phyloP scores from a whole-genome alignment of 345 rosid genomes.

The Geranium rotundifolium region DNA sequence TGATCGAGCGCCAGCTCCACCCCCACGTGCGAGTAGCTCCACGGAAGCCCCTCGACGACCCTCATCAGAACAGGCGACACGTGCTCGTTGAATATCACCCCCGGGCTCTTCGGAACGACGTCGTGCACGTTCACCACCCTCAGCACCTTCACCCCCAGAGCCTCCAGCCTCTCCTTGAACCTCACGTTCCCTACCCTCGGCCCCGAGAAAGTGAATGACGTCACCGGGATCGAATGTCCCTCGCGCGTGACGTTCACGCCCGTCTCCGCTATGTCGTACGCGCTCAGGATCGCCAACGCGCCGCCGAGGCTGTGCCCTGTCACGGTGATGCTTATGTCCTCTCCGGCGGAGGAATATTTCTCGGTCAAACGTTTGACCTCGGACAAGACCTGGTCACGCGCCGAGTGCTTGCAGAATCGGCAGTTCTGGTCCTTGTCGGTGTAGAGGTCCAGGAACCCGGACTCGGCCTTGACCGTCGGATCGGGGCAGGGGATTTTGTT shows the following conservation, averaged over 20 bases:
- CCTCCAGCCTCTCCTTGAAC: constrained; percentile 51
- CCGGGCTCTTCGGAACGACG: constrained; percentile 60
- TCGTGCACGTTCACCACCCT: constrained; percentile 68
- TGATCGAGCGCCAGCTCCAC: constrained; percentile 61
- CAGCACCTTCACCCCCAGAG: constrained; percentile 54
- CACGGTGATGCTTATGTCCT: constrained; percentile 58
- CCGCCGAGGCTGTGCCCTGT: constrained; percentile 83
- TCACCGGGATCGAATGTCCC: constrained; percentile 33
- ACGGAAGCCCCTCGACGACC: constrained; percentile 46
- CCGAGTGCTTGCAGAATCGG: constrained; percentile 52
- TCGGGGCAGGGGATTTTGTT: constrained; percentile 61
- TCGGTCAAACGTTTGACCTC: constrained; percentile 50
- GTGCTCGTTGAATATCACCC: constrained; percentile 53
- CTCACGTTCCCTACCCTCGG: constrained; percentile 69
- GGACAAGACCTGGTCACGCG: constrained; percentile 53
- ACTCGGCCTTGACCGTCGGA: constrained; percentile 57
- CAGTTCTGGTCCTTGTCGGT: constrained; percentile 52
- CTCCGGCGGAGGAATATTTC: constrained; percentile 16
- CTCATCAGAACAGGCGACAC: constrained; percentile 32
- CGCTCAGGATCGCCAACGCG: constrained; percentile 66
- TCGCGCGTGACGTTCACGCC: constrained; percentile 31
- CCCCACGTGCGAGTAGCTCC: constrained; percentile 79
- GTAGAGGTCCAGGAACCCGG: constrained; percentile 73
- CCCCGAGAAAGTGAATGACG: constrained; percentile 52
- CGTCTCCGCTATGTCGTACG: constrained; percentile 62